phyloP scores from a whole-genome alignment of 202 grass and related monocot genomes.

The Thinopyrum obtusiflorum region DNA sequence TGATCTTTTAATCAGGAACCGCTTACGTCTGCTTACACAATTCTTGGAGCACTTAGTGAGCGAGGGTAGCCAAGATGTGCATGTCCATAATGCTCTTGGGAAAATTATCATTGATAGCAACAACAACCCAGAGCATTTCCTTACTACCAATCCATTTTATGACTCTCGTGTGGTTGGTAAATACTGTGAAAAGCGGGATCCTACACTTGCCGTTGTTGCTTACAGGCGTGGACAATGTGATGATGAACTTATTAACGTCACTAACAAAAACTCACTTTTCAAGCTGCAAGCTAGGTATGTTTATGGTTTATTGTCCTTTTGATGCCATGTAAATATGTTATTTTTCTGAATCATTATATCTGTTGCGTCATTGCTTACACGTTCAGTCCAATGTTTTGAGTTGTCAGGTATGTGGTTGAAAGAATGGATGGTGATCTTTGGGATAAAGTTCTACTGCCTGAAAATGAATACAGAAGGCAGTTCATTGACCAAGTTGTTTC shows the following conservation, averaged over 20 bases:
- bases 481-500: constrained; percentile 98
- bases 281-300: constrained; percentile 86
- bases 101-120: constrained; percentile 99
- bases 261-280: constrained; percentile 95
- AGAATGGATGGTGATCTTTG: constrained; percentile 97
- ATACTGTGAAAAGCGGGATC: constrained; percentile 97
- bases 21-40: constrained; percentile 73
- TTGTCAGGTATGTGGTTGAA: constrained; percentile 86
- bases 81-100: constrained; percentile 97
- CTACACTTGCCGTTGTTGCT: constrained; percentile 96
- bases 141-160: constrained; percentile 95
- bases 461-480: constrained; percentile 97
- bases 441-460: constrained; percentile 98
- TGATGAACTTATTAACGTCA: constrained; percentile 86
- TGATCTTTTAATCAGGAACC: constrained; percentile 65
- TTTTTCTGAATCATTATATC: neutral
- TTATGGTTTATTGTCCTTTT: constrained; percentile 14
- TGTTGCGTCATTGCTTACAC: neutral
- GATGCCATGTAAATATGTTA: neutral
- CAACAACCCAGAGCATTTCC: constrained; percentile 96
- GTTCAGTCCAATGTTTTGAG: constrained; percentile 10
- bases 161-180: constrained; percentile 96
- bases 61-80: constrained; percentile 96
- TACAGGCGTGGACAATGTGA: constrained; percentile 92
- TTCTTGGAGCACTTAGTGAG: constrained; percentile 93